Evolutionary conservation across 2,329 filamentous ascomycete species (phyloP), one percentile per base, ranked within the genome.

Genomic region (Amylocarpus encephaloides): DNA sequence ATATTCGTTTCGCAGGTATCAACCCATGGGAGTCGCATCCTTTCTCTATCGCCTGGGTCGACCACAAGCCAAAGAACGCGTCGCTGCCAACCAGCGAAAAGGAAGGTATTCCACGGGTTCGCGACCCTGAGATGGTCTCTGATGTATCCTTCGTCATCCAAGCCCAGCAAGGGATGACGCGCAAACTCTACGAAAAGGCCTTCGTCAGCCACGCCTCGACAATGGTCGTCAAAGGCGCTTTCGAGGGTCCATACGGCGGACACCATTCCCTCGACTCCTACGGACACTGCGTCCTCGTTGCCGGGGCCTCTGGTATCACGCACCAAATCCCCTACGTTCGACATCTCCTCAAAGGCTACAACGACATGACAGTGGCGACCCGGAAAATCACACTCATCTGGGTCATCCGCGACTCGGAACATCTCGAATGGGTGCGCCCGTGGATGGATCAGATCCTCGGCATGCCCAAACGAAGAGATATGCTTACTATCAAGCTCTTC

Each of bases 251-350:
- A 0, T 97, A 97, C 66, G 85, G 82, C 4, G 85, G 84, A 38
- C 85, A 89, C 64, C 86, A 95, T 69, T 83, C 82, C 53, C 83
- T 97, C 57, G 84, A 90, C 68, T 96, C 91, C 6, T 97, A 96
- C 68, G 92, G 93, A 35, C 93, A 94, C 39, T 83, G 85, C 40
- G 80, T 98, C 56, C 83, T 98, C 50, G 90, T 96, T 65, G 91
- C 92, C 11, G 91, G 90, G 50, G 88, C 92, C 50, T 90, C 93
- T 5, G 93, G 93, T 55, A 97, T 98, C 70, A 95, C 92, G 1
- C 92, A 97, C 67, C 90, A 95, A 66, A 80, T 97, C 29, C 88
- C 90, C 32, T 95, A 94, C 67, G 78, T 96, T 7, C 84, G 83
- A 49, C 85, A 93, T 46, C 73, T 92, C 4, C 77, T 92, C 51